phyloP scores from a whole-genome alignment of 306 rosid genomes.

The Rosa multiflora region DNA sequence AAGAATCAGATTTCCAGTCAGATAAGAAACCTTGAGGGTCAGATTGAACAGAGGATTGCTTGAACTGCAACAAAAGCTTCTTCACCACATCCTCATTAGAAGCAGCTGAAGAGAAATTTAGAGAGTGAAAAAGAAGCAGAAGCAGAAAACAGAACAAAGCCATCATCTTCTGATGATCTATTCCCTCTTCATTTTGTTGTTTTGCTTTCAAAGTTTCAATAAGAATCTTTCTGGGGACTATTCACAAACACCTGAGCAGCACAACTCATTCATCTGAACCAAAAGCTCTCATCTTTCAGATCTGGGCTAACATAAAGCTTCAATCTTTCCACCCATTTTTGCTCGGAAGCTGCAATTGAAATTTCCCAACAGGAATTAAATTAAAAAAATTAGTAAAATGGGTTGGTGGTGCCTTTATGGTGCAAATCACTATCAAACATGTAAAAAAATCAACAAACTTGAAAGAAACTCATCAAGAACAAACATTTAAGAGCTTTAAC shows the following conservation, averaged over 20 bases:
- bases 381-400: neutral
- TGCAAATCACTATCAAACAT: conserved; percentile 17
- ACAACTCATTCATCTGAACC: neutral
- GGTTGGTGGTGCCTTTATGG: conserved; percentile 17
- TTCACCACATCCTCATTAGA: conserved; percentile 11
- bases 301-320: conserved; percentile 14
- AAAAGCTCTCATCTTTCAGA: conserved; percentile 12
- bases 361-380: neutral
- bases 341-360: conserved; percentile 8
- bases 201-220: neutral
- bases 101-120: conserved; percentile 21
- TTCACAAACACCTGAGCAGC: conserved; percentile 6
- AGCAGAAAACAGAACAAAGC: conserved; percentile 22
- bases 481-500: conserved; percentile 6
- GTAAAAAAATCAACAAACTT: conserved; percentile 2
- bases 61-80: conserved; percentile 41
- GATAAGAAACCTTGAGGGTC: conserved; percentile 53
- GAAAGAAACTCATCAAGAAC: neutral
- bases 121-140: conserved; percentile 19
- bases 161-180: conserved; percentile 18
- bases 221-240: neutral
- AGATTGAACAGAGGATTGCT: conserved; percentile 39
- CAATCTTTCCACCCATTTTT: neutral
- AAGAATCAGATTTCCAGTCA: conserved; percentile 34
- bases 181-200: neutral